Base-by-base conservation (phyloP, 495 filamentous ascomycete species). In the Hypomontagnella monticulosa region DNA sequence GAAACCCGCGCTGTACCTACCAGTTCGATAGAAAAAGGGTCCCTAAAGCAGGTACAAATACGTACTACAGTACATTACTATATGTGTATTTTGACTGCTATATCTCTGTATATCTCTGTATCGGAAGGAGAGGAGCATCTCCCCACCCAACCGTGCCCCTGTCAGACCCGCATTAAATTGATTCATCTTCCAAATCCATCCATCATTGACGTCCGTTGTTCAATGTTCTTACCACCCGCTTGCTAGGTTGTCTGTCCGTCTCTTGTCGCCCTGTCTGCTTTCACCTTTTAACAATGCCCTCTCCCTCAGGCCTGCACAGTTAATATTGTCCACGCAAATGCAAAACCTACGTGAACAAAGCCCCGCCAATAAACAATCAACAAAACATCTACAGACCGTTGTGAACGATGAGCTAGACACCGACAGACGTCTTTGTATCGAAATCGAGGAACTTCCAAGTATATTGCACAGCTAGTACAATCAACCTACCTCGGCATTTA, bases 21-120 rank as follows among this genome's bases (percentile, higher is more conserved):
- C 18, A 48, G 48, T 19, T 20, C 34, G 42, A 14, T 40, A 42
- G 46, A 38, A 40, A 47, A 52, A 66, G 43, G 55, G 55, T 59
- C 32, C 23, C 56, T 66, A 66, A 66, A 66, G 62, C 62, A 66
- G 62, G 62, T 52, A 66, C 62, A 30, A 14, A 41, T 59, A 66
- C 62, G 54, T 65, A 53, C 23, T n/a, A n/a, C n/a, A n/a, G n/a
- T n/a, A n/a, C n/a, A n/a, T n/a, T n/a, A n/a, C n/a, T n/a, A n/a
- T n/a, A n/a, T n/a, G n/a, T n/a, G n/a, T n/a, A n/a, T n/a, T n/a
- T n/a, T n/a, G n/a, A n/a, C n/a, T n/a, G n/a, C n/a, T n/a, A n/a
- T n/a, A n/a, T n/a, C n/a, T n/a, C n/a, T n/a, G n/a, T n/a, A n/a
- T n/a, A n/a, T n/a, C n/a, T 14, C 23, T 49, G 55, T 41, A 41